These are phyloP conservation scores for Phaeosphaeriaceae sp. DNA, from an alignment of 2,329 filamentous ascomycete species.

Conservation along the genomic window DNA sequence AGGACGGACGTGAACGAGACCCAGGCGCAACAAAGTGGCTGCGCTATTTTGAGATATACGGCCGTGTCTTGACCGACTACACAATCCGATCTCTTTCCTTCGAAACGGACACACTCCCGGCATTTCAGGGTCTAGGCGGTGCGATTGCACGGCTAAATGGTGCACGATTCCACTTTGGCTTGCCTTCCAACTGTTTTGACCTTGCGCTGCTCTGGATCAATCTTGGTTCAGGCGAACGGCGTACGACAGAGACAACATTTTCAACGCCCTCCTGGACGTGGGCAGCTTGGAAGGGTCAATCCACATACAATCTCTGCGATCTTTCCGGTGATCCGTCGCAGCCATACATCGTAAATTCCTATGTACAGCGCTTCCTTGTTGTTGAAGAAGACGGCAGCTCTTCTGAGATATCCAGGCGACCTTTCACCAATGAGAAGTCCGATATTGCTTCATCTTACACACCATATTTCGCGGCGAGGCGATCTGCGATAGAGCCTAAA, in stretches of 20 bases:
- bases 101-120: neutral
- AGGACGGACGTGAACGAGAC: neutral
- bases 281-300: neutral
- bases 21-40: neutral
- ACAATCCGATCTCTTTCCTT: neutral
- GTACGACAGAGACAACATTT: neutral
- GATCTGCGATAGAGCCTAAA: neutral
- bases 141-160: neutral
- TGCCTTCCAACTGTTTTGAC: neutral
- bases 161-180: neutral
- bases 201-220: neutral
- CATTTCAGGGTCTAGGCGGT: neutral
- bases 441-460: neutral
- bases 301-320: neutral
- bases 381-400: neutral
- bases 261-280: neutral
- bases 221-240: neutral
- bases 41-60: neutral
- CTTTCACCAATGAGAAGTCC: neutral
- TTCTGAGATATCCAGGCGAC: neutral
- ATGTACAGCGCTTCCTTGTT: neutral
- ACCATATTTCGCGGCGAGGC: neutral
- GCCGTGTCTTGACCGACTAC: neutral
- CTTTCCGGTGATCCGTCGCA: neutral
- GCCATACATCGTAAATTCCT: neutral